Evolutionary conservation across 768 basidiomycete species (phyloP), one percentile per base, ranked within the genome.

Genomic region (Macrolepiota dolichaula): DNA sequence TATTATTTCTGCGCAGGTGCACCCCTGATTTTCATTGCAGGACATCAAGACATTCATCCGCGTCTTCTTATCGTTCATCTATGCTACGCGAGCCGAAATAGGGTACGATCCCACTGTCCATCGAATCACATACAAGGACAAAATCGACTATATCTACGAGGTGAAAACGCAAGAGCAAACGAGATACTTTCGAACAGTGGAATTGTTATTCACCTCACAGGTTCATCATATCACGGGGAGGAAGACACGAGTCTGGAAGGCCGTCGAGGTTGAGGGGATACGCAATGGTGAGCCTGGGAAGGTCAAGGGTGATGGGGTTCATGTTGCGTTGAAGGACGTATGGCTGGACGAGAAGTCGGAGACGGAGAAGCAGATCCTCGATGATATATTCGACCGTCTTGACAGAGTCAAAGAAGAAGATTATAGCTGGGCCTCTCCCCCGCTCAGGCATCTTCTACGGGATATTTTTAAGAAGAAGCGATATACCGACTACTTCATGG

Each of bases 301-400:
- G 19, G 24, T n/a, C n/a, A 22, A 38, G 61, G 61, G 19, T 58
- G 55, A 37, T 35, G 17, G 13, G 13, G n/a, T n/a, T n/a, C n/a
- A 27, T 5, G 37, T 55, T 1, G 64, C 62, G 15, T 22, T 69
- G n/a, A 66, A 67, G 49, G 65, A 69, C 42, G 65, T 66, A 5
- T 69, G 67, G 66, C 52, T 69, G 1, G 63, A 66, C 19, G 40
- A 22, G 0, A 19, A 22, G 4, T 52, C 65, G 15, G 4, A 29
- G 3, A 64, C 63, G 1, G 65, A 67, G 32, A 19, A n/a, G 12
- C 19, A 66, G 19, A 64, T 67, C 24, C 66, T 66, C 37, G 15
- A 46, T 0, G 40, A 25, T 19, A 55, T 69, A 27, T 63, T 63
- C 50, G 15, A 59, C 9, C 44, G 51, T 27, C 17, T 44, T 6